A percentile compares a stretch with the other conserved stretches of the same genome.
phyloP scores from a whole-genome alignment of 179 eudicot genomes.

The Sideroxylon spinosum region DNA sequence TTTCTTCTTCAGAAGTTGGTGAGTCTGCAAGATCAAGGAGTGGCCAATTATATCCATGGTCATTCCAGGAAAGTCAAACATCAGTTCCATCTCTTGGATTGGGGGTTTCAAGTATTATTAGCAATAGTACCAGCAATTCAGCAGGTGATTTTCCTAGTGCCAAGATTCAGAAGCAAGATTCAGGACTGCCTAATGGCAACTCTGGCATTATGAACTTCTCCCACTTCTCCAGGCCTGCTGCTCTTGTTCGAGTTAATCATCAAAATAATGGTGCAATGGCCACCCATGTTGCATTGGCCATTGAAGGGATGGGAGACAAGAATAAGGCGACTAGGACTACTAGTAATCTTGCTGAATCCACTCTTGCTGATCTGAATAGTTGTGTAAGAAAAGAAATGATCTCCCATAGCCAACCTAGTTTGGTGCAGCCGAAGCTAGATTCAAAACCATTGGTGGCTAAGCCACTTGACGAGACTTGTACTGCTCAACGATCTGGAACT shows the following conservation, averaged over 20 bases:
- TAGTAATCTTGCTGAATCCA: conserved; percentile 29
- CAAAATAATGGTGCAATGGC: conserved; percentile 15
- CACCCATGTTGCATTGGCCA: conserved; percentile 19
- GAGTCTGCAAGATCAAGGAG: conserved; percentile 29
- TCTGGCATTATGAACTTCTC: conserved; percentile 69
- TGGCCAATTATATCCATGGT: conserved; percentile 24
- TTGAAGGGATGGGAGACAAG: conserved; percentile 28
- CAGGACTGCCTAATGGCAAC: conserved; percentile 35
- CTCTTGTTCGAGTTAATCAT: conserved; percentile 37
- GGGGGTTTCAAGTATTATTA: conserved; percentile 39
- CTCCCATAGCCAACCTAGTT: conserved; percentile 25
- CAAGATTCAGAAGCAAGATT: conserved; percentile 43
- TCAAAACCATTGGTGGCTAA: conserved; percentile 24
- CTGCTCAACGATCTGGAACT: conserved; percentile 29
- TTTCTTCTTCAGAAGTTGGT: conserved; percentile 26
- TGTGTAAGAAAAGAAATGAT: conserved; percentile 33
- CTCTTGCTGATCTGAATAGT: conserved; percentile 24
- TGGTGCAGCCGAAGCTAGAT: conserved; percentile 24
- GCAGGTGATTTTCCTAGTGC: conserved; percentile 20
- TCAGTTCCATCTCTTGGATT: conserved; percentile 33
- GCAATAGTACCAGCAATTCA: conserved; percentile 31
- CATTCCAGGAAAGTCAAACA: conserved; percentile 20
- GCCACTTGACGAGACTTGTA: conserved; percentile 27
- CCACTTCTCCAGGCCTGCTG: conserved; percentile 60
- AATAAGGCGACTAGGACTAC: conserved; percentile 28